A percentile compares a stretch with the other conserved stretches of the same genome.
phyloP scores from a whole-genome alignment of 495 filamentous ascomycete species.

The Podospora pseudopauciseta region DNA sequence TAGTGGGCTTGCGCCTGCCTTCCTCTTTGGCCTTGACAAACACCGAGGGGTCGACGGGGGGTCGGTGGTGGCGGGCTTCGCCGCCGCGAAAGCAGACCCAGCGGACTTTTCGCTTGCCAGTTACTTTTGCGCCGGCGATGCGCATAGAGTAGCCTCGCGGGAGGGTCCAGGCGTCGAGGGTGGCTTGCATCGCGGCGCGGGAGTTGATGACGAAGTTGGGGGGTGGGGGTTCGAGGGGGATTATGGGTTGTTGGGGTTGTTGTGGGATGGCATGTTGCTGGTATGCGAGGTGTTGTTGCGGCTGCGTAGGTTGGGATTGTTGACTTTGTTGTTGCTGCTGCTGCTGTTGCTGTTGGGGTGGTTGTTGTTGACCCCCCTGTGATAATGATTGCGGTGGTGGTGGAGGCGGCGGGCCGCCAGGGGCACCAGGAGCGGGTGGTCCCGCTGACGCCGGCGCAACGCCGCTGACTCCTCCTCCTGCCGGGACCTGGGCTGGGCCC shows the following conservation, averaged over 20 bases:
- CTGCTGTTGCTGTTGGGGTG: background rate
- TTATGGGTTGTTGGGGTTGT: slow-evolving; percentile 11
- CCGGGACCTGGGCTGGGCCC: background rate
- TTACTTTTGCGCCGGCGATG: slow-evolving; percentile 37
- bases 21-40: slow-evolving; percentile 30
- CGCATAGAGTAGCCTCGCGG: slow-evolving; percentile 41
- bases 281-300: slow-evolving; percentile 8
- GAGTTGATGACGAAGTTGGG: slow-evolving; percentile 33
- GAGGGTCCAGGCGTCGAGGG: slow-evolving; percentile 36
- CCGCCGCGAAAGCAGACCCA: slow-evolving; percentile 40
- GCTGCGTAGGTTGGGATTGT: slow-evolving; percentile 4
- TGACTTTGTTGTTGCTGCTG: background rate
- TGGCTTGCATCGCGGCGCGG: slow-evolving; percentile 35
- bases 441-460: background rate
- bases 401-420: slow-evolving; percentile 1
- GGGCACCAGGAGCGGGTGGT: slow-evolving; percentile 1
- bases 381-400: background rate
- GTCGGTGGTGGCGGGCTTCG: slow-evolving; percentile 35
- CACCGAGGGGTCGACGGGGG: slow-evolving; percentile 28
- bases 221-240: slow-evolving; percentile 34
- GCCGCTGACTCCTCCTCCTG: background rate
- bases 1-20: slow-evolving; percentile 36
- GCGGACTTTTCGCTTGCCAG: slow-evolving; percentile 36
- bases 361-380: slow-evolving; percentile 1
- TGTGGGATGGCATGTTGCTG: slow-evolving; percentile 9